Evolutionary conservation across 176 grass and related monocot genomes (phyloP).

Genomic region (Avena insularis): DNA sequence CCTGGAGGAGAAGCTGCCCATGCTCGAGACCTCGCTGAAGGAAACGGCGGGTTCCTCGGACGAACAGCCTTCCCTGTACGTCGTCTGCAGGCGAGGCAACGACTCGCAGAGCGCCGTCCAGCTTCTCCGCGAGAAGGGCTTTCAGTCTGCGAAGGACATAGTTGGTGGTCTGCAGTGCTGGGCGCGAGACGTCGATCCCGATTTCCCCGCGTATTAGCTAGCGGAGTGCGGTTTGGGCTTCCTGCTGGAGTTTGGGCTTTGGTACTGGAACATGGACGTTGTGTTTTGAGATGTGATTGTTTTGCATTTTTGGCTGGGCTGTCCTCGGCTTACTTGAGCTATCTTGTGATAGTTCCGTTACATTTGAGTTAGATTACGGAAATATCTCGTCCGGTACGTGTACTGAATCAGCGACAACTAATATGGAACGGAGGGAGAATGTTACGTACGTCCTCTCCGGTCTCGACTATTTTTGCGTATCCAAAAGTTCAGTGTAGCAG

Average conservation of each 20-base stretch:
- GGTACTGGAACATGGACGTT: not conserved
- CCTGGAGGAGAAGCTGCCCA: conserved; percentile 68
- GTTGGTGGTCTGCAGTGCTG: conserved; percentile 82
- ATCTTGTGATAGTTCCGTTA: conserved; percentile 2
- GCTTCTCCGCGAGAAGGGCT: conserved; percentile 70
- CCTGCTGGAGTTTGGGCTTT: not conserved
- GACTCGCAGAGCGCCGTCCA: conserved; percentile 75
- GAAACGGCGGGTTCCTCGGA: not conserved
- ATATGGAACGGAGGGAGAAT: no score
- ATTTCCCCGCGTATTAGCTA: conserved; percentile 67
- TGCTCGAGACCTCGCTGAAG: conserved; percentile 52
- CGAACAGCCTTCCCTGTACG: conserved; percentile 53
- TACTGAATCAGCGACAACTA: no score
- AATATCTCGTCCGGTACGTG: no score
- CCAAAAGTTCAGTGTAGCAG: no score
- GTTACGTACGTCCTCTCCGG: no score
- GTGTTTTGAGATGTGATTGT: not conserved
- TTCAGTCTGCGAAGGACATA: conserved; percentile 69
- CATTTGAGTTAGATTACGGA: no score
- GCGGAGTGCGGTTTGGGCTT: not conserved
- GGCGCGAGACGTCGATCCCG: conserved; percentile 64
- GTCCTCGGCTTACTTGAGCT: not conserved
- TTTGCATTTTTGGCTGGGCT: not conserved
- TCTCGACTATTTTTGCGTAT: no score
- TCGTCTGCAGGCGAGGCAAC: conserved; percentile 89